Evolutionary conservation across 1,284 basidiomycete species (phyloP).

Genomic region (Leccinum colubrinum): DNA sequence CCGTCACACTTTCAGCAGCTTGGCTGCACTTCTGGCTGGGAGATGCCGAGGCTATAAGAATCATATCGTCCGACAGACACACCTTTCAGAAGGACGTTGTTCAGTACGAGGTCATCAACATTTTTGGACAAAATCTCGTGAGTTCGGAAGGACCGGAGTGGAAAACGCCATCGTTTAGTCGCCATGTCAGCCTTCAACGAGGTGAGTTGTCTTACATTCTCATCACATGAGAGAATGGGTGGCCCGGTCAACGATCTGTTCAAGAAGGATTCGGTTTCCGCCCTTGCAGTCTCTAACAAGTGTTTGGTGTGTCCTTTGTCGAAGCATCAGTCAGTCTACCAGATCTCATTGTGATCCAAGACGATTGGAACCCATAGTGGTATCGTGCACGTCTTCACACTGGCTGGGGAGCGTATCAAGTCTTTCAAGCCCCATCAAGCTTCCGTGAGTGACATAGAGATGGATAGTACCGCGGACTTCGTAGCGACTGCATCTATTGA

Average conservation of each 20-base stretch:
- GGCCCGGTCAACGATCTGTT: constrained; percentile 80
- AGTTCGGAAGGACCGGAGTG: no score
- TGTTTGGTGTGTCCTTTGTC: constrained; percentile 55
- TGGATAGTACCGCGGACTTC: constrained; percentile 88
- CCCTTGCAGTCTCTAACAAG: constrained; percentile 75
- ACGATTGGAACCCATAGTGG: constrained; percentile 91
- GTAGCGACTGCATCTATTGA: constrained; percentile 94
- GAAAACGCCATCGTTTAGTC: no score
- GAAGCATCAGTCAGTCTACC: constrained; percentile 3
- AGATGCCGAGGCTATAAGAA: no score
- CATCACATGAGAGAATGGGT: constrained; percentile 15
- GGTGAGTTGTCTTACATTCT: no score
- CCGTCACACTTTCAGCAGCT: no score
- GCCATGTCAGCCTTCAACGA: no score
- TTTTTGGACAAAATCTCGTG: no score
- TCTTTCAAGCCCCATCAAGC: constrained; percentile 94
- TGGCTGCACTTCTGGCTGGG: no score
- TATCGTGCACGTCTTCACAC: constrained; percentile 84
- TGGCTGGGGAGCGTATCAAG: constrained; percentile 81
- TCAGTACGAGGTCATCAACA: no score
- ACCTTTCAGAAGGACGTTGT: no score
- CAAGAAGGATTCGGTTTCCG: constrained; percentile 85
- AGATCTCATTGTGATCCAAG: constrained; percentile 37
- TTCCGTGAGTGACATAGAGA: constrained; percentile 80
- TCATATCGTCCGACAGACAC: no score